Conservation (phyloP, 1,139 yeast genomes). For the Geotrichum fermentans region DNA sequence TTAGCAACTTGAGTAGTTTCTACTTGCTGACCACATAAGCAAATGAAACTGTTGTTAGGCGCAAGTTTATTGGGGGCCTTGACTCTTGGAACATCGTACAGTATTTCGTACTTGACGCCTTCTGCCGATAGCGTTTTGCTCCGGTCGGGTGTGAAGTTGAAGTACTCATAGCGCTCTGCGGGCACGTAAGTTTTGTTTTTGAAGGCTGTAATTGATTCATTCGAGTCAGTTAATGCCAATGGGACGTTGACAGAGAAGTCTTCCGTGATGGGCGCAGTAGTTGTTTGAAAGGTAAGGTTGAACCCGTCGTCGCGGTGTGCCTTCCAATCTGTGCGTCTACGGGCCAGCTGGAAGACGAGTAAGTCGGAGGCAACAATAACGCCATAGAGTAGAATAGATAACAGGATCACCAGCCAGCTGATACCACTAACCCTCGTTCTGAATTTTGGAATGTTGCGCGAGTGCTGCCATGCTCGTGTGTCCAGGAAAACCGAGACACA, state of each 20-base stretch:
- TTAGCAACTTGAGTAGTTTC: background rate
- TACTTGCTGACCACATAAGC: constrained; percentile 6
- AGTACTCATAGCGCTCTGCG: constrained; percentile 1
- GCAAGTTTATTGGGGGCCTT: background rate
- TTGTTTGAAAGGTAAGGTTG: background rate
- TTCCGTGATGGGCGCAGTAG: background rate
- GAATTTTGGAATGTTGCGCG: background rate
- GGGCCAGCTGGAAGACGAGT: constrained; percentile 8
- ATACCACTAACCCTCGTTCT: background rate
- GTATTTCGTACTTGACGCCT: background rate
- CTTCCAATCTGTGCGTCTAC: background rate
- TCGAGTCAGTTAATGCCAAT: background rate
- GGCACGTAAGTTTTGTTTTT: constrained; percentile 4
- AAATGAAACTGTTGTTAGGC: background rate
- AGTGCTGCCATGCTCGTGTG: constrained; percentile 2
- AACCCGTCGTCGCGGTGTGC: background rate
- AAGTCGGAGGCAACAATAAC: constrained; percentile 1
- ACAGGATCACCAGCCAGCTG: constrained; percentile 1
- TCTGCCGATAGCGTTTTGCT: background rate
- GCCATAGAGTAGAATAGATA: background rate
- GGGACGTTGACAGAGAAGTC: constrained; percentile 7
- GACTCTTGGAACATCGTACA: background rate
- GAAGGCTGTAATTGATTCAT: background rate
- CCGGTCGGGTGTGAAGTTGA: background rate
- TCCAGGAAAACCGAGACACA: constrained; percentile 2